Conservation (phyloP, 176 grass and related monocot genomes). For the Musa troglodytarum region DNA sequence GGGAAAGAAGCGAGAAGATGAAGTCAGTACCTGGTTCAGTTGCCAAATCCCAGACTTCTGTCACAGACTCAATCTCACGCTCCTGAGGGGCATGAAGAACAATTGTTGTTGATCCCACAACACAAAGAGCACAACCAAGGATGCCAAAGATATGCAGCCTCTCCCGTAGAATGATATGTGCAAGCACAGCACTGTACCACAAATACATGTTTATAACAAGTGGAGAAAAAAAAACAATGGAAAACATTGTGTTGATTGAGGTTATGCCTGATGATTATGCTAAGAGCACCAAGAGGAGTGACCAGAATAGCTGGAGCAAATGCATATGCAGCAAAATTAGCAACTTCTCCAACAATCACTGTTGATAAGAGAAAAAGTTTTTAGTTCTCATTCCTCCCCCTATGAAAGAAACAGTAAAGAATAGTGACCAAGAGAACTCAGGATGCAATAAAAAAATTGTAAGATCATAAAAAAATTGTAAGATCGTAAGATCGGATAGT, state of each 20-base stretch:
- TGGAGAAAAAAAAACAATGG: neutral
- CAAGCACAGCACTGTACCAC: conserved; percentile 49
- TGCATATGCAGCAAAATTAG: conserved; percentile 85
- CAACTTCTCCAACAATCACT: conserved; percentile 89
- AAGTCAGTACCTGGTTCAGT: conserved; percentile 63
- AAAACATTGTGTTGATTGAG: neutral
- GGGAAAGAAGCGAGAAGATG: conserved; percentile 10
- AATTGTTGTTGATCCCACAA: conserved; percentile 76
- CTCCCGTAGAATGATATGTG: conserved; percentile 60
- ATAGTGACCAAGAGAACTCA: neutral
- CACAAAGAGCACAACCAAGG: conserved; percentile 69
- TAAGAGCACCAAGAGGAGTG: conserved; percentile 83
- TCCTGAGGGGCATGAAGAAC: conserved; percentile 86
- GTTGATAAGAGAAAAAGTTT: neutral
- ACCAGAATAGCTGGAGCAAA: conserved; percentile 85
- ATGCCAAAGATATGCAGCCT: conserved; percentile 72
- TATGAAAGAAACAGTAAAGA: neutral
- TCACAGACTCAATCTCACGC: conserved; percentile 63
- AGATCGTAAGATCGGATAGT: too few relatives aligned
- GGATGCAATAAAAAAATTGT: neutral
- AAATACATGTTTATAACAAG: conserved; percentile 2
- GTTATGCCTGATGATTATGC: conserved; percentile 75
- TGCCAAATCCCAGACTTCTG: conserved; percentile 73
- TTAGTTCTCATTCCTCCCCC: neutral
- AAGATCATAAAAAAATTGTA: too few relatives aligned